Conservation (phyloP, 495 filamentous ascomycete genomes). For the Neurospora sp. region DNA sequence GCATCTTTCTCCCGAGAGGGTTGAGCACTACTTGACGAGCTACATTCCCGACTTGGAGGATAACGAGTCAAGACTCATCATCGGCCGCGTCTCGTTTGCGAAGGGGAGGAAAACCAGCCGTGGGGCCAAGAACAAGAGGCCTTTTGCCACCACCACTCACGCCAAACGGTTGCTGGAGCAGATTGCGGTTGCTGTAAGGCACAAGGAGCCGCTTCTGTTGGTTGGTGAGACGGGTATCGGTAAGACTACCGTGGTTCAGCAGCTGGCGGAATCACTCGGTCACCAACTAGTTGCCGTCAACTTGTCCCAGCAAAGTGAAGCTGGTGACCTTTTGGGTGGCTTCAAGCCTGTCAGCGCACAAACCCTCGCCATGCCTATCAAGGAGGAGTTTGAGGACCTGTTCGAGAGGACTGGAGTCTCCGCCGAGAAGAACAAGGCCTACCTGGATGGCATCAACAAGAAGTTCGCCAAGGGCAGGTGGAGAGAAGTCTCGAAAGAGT, state of each 20-base stretch:
- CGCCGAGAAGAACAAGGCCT: constrained; percentile 73
- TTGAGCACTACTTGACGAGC: constrained; percentile 56
- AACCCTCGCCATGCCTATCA: constrained; percentile 77
- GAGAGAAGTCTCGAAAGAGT: constrained; percentile 70
- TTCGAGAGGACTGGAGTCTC: constrained; percentile 77
- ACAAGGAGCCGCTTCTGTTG: constrained; percentile 79
- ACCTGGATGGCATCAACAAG: constrained; percentile 68
- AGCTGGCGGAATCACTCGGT: constrained; percentile 71
- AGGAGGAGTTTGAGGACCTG: constrained; percentile 86
- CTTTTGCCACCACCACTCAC: constrained; percentile 67
- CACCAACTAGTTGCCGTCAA: constrained; percentile 84
- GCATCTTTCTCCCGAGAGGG: constrained; percentile 69
- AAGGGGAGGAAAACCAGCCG: constrained; percentile 34
- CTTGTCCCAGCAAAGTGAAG: constrained; percentile 94
- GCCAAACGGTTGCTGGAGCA: constrained; percentile 69
- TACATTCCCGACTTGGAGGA: constrained; percentile 57
- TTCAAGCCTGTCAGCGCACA: constrained; percentile 92
- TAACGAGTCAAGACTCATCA: constrained; percentile 43
- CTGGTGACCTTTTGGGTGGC: constrained; percentile 82
- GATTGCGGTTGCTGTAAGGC: constrained; percentile 68
- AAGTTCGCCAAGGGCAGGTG: constrained; percentile 74
- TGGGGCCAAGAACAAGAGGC: constrained; percentile 38
- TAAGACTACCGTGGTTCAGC: constrained; percentile 92
- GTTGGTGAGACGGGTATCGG: constrained; percentile 98
- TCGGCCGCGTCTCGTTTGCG: constrained; percentile 56